phyloP scores from a whole-genome alignment of 73 alveolate genomes.

The Uronychia setigera region DNA sequence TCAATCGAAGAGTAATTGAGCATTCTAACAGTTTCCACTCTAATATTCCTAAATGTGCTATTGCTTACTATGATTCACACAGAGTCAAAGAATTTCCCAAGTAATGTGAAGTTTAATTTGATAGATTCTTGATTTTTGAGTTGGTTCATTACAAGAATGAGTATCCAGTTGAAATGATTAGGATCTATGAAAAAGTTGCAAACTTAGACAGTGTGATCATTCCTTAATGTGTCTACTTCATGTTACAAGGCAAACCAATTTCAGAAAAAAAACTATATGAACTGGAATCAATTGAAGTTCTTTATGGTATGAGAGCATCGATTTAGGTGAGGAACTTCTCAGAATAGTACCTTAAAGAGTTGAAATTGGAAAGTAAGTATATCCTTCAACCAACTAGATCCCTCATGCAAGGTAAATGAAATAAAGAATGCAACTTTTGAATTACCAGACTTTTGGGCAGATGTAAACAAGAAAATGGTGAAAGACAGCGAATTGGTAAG shows the following conservation, averaged over 20 bases:
- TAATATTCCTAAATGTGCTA: slow-evolving; percentile 13
- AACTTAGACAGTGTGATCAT: slow-evolving; percentile 23
- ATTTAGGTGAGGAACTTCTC: background rate
- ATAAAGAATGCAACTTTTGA: background rate
- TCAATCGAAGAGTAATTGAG: slow-evolving; percentile 11
- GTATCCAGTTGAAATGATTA: slow-evolving; percentile 6
- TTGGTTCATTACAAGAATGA: slow-evolving; percentile 22
- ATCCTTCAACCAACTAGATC: background rate
- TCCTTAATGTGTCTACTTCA: slow-evolving; percentile 15
- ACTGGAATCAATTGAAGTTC: background rate
- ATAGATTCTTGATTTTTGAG: slow-evolving; percentile 22
- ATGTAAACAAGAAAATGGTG: background rate
- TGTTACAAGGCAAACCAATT: slow-evolving; percentile 2
- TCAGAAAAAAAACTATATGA: background rate
- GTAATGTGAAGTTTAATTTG: background rate
- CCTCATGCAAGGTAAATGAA: background rate
- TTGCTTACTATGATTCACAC: slow-evolving; percentile 37
- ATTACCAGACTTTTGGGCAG: background rate
- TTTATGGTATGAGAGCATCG: background rate
- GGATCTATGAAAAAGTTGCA: slow-evolving; percentile 40
- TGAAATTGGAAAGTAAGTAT: background rate
- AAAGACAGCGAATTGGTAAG: background rate
- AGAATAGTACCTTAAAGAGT: background rate
- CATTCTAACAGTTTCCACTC: background rate
- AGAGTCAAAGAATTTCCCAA: slow-evolving; percentile 35